Evolutionary conservation across 2,329 filamentous ascomycete species (phyloP).

Genomic region (Corniculantispora saksenae): DNA sequence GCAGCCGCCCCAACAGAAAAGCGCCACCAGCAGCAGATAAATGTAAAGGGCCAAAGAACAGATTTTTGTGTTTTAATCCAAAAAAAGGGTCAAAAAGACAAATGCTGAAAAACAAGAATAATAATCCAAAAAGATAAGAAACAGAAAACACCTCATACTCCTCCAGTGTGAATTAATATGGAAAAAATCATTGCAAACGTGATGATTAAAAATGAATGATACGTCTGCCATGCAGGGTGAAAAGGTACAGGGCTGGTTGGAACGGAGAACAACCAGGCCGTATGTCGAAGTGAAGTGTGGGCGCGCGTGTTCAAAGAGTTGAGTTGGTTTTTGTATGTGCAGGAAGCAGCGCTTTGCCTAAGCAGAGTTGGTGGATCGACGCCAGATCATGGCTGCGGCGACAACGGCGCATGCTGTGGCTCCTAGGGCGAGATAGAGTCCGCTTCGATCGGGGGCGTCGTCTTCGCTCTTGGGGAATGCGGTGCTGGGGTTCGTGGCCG

Average conservation of each 20-base stretch:
- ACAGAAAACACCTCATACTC: conserved; percentile 15
- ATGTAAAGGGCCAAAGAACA: not conserved
- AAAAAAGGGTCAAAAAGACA: not conserved
- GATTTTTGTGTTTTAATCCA: not conserved
- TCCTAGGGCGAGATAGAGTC: conserved; percentile 81
- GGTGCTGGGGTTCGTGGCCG: conserved; percentile 83
- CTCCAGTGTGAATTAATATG: conserved; percentile 12
- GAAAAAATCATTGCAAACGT: conserved; percentile 18
- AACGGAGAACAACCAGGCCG: not conserved
- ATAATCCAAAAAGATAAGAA: not conserved
- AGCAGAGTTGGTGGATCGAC: conserved; percentile 53
- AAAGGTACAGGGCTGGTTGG: not conserved
- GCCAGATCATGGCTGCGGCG: conserved; percentile 67
- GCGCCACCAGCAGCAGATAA: not conserved
- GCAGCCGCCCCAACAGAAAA: not conserved
- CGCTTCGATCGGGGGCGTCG: conserved; percentile 78
- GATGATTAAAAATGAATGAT: conserved; percentile 14
- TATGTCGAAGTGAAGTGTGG: not conserved
- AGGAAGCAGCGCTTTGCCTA: conserved; percentile 23
- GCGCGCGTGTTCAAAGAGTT: conserved; percentile 12
- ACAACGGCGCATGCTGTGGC: conserved; percentile 66
- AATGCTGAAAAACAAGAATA: not conserved
- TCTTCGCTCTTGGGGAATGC: conserved; percentile 90
- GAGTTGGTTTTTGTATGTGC: conserved; percentile 9
- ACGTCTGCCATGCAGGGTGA: conserved; percentile 13